A percentile compares a stretch with the other conserved stretches of the same genome.
phyloP scores from a whole-genome alignment of 1,284 basidiomycete genomes.

The Lignosus rhinocerotis region DNA sequence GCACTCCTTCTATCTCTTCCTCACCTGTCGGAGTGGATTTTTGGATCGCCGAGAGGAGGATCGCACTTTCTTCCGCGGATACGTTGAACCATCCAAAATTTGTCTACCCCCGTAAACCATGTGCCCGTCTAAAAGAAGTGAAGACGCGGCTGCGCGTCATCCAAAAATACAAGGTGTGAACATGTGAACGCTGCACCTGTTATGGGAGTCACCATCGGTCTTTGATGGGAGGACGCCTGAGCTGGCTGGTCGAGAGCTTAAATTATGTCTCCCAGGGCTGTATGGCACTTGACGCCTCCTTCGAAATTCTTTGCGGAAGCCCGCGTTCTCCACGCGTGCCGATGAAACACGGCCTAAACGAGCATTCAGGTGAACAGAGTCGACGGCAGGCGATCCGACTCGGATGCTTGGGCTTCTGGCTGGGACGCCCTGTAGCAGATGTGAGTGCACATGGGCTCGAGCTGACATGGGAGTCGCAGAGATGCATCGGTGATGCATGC shows the following conservation, averaged over 20 bases:
- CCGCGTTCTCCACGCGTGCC: constrained; percentile 4
- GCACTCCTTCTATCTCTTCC: neutral
- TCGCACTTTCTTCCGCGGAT: neutral
- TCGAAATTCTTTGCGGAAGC: constrained; percentile 13
- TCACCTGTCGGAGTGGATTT: neutral
- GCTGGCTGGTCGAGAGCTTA: constrained; percentile 11
- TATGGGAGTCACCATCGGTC: constrained; percentile 7
- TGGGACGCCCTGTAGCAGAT: constrained; percentile 7
- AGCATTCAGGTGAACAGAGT: constrained; percentile 3
- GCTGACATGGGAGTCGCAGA: neutral
- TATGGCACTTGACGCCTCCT: constrained; percentile 6
- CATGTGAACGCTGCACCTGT: constrained; percentile 14
- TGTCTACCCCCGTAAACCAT: neutral
- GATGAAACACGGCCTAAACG: constrained; percentile 7
- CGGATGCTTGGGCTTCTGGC: constrained; percentile 3
- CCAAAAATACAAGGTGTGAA: constrained; percentile 21
- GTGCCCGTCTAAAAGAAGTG: neutral
- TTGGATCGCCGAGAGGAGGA: neutral
- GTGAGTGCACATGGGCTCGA: constrained; percentile 3
- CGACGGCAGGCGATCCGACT: constrained; percentile 14
- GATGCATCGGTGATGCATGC: neutral
- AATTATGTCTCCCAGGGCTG: constrained; percentile 15
- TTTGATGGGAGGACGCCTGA: constrained; percentile 14
- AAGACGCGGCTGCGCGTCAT: constrained; percentile 5
- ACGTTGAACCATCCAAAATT: neutral